Percentiles rank a stretch among this genome's conserved stretches.
Evolutionary conservation across 2,329 filamentous ascomycete species (phyloP).

Genomic region (Neofusicoccum ribis): DNA sequence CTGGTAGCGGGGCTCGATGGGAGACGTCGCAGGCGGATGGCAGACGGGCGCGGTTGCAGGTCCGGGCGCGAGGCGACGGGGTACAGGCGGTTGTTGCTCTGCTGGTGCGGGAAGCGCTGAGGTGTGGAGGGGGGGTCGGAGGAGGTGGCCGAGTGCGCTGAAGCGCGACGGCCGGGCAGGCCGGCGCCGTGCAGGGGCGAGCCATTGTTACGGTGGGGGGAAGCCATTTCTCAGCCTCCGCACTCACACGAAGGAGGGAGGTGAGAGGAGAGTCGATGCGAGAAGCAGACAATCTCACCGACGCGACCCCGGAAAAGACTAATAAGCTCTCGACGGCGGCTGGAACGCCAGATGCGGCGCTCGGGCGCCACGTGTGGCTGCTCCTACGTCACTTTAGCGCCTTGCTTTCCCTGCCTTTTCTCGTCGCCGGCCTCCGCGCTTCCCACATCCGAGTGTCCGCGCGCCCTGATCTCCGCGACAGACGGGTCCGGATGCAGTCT

Average conservation of each 20-base stretch:
- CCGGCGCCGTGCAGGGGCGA: slow-evolving; percentile 3
- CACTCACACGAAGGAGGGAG: background rate
- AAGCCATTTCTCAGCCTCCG: slow-evolving; percentile 1
- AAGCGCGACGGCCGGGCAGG: background rate
- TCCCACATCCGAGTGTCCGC: background rate
- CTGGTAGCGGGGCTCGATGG: background rate
- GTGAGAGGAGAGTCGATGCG: background rate
- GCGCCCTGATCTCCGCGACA: background rate
- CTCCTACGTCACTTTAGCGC: slow-evolving; percentile 14
- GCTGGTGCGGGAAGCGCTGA: background rate
- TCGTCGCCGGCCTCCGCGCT: background rate
- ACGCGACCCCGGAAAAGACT: background rate
- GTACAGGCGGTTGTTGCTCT: background rate
- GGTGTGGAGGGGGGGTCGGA: background rate
- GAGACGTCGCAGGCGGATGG: slow-evolving; percentile 18
- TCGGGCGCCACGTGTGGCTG: slow-evolving; percentile 12
- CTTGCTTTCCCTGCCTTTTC: background rate
- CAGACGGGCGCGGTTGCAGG: background rate
- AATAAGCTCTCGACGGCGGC: background rate
- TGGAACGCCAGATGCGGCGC: slow-evolving; percentile 8
- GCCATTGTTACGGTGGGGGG: slow-evolving; percentile 1
- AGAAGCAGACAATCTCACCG: background rate
- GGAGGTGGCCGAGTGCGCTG: background rate
- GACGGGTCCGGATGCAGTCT: background rate
- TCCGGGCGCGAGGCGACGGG: slow-evolving; percentile 8